Evolutionary conservation across 2,329 filamentous ascomycete species (phyloP), one percentile per base, ranked within the genome.

Genomic region (Dothideomycetes sp.): DNA sequence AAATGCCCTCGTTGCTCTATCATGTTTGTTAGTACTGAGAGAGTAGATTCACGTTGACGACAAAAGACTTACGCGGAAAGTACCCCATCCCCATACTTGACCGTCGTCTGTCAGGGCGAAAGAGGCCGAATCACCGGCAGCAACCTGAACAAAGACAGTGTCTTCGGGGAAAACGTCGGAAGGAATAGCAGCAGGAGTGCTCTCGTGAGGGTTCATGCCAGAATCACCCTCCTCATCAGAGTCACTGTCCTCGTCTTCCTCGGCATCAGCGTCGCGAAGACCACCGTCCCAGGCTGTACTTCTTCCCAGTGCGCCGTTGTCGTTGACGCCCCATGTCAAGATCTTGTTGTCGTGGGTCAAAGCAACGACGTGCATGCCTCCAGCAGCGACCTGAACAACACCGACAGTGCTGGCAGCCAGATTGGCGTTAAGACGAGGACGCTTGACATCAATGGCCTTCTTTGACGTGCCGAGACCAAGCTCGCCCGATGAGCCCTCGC

Each of bases 321-420:
- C 85, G 57, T 91, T 91, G 51, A 91, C 84, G 40, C 85, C 85
- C 85, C 85, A 93, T 19, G 83, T 87, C 40, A 86, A 65, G 51
- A 93, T 82, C 63, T 79, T 80, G 68, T 87, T 85, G 60, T 89
- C 81, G 50, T 79, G 73, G 35, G 85, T 89, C 38, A 91, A 65
- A 3, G 80, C 84, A 47, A 82, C 68, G 38, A 73, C 78, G 62
- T 93, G 85, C 84, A 93, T 89, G 43, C 84, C 84, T 46, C 85
- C 85, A 45, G 80, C 78, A 36, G 82, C 78, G 43, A 93, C 63
- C 60, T 84, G 78, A 2, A 91, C 83, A 24, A 91, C 76, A 32
- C 78, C 75, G 40, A 79, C 71, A 25, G 65, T 64, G 45, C 71
- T 65, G 3, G 71, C 64, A 18, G 65, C 62, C 28, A 86, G 67